Base-by-base conservation (phyloP, 1,284 basidiomycete genomes). In the Rhodofomes roseus region DNA sequence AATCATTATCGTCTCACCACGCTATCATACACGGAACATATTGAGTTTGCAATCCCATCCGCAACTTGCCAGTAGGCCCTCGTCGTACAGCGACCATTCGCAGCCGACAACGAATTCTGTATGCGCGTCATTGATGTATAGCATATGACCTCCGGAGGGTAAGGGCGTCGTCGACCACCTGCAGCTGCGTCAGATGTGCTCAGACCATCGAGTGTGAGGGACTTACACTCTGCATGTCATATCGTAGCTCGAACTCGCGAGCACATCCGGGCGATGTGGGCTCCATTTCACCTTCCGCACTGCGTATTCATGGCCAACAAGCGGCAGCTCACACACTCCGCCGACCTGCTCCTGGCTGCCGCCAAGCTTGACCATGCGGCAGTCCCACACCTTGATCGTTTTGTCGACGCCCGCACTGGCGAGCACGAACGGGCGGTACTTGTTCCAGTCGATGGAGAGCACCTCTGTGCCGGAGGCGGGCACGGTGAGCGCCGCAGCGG, bases 81-180 rank as follows among this genome's bases (percentile, higher is more conserved):
- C 87, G 58, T 96, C 92, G 65, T 91, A 96, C 66, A 92, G 68
- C 18, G 90, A 91, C 96, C 96, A 99, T 22, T 83, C 83, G 63
- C 93, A 88, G 0, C 93, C 95, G 52, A 93, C 92, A 20, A 96
- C 94, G 73, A 99, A 99, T 75, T 98, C 96, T 2, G 93, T 95
- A 71, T 99, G 96, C 7, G 84, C 78, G 70, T 93, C 88, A 69
- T 96, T 90, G 36, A 94, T 85, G 61, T 86, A 76, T 54, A 88
- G 67, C 27, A 93, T 74, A 62, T 84, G 81, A 4, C 79, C 77
- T 59, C 81, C 79, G 57, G 80, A 85, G 53, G 76, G 74, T 4
- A 76, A 68, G n/a, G 84, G 81, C 54, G 73, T 79, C 23, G 81
- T 84, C 61, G 81, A 82, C 90, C 86, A 91, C 69, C 86, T 93